These are phyloP conservation scores for Malbranchea zuffiana DNA, from an alignment of 2,329 filamentous ascomycete genomes.

Conservation along the genomic window DNA sequence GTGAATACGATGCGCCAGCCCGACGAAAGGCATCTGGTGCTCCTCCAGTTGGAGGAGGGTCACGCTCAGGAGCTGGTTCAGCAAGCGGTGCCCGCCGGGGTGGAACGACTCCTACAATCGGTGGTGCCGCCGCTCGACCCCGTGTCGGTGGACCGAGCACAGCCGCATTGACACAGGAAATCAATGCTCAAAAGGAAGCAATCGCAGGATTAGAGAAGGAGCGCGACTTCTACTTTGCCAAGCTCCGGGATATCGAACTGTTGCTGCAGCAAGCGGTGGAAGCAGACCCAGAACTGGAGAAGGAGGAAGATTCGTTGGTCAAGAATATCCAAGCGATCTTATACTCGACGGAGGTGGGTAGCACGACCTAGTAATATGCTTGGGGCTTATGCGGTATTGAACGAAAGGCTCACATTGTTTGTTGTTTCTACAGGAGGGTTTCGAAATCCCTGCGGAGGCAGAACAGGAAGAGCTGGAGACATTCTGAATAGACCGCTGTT, in stretches of 20 bases:
- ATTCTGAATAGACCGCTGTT: constrained; percentile 26
- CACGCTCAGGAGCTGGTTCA: constrained; percentile 40
- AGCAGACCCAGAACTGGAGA: constrained; percentile 82
- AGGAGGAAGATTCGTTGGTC: constrained; percentile 81
- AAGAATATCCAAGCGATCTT: constrained; percentile 95
- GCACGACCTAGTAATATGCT: background rate
- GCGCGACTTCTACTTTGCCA: constrained; percentile 98
- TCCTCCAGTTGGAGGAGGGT: constrained; percentile 41
- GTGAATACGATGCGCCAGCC: constrained; percentile 84
- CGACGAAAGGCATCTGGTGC: constrained; percentile 69
- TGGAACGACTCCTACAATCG: constrained; percentile 53
- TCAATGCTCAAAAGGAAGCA: constrained; percentile 81
- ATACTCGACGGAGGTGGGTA: constrained; percentile 75
- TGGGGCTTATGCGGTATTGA: too few relatives aligned
- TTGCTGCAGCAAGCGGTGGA: constrained; percentile 88
- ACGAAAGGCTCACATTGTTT: constrained; percentile 5
- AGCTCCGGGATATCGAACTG: constrained; percentile 91
- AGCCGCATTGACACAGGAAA: constrained; percentile 72
- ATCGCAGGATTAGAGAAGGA: constrained; percentile 92
- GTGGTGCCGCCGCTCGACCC: constrained; percentile 36
- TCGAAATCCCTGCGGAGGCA: constrained; percentile 73
- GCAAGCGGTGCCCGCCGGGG: constrained; percentile 43
- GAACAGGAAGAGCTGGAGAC: constrained; percentile 35
- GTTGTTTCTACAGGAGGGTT: constrained; percentile 37
- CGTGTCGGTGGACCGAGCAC: constrained; percentile 45